Percentiles rank a stretch among this genome's conserved stretches.
These are phyloP conservation scores for Trypanosoma scelopori DNA, from an alignment of 208 protist genomes.

Conservation along the genomic window DNA sequence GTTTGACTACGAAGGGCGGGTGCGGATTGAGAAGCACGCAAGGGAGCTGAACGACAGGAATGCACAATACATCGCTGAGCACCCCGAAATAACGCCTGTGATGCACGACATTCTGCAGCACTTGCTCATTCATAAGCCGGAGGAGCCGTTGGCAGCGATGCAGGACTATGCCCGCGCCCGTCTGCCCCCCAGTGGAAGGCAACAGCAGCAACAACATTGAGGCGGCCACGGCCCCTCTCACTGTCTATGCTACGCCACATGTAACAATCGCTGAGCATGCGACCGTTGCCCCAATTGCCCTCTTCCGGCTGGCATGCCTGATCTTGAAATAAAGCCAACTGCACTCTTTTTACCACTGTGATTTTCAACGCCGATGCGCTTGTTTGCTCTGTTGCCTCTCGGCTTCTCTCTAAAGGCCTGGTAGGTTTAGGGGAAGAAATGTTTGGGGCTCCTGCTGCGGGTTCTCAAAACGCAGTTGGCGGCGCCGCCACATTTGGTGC, in stretches of 20 bases:
- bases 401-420: too few species aligned
- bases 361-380: too few species aligned
- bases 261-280: too few species aligned
- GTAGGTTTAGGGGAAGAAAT: constrained; percentile 18
- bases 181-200: constrained; percentile 5
- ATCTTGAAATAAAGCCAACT: too few species aligned
- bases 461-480: constrained; percentile 10
- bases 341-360: too few species aligned
- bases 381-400: too few species aligned
- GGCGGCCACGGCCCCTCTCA: too few species aligned
- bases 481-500: constrained; percentile 21
- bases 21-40: constrained; percentile 62
- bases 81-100: constrained; percentile 61
- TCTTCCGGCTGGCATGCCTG: too few species aligned
- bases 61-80: constrained; percentile 45
- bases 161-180: constrained; percentile 51
- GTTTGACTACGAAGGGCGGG: constrained; percentile 71
- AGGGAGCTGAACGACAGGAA: constrained; percentile 40
- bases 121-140: constrained; percentile 61
- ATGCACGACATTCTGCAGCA: constrained; percentile 73
- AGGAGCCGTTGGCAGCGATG: constrained; percentile 61
- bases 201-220: neutral
- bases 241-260: too few species aligned
- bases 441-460: constrained; percentile 25
- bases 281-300: too few species aligned